A percentile compares a stretch with the other conserved stretches of the same genome.
Conservation (phyloP, 192 early-diverging fungal genomes). For the Backusella mclennaniae region DNA sequence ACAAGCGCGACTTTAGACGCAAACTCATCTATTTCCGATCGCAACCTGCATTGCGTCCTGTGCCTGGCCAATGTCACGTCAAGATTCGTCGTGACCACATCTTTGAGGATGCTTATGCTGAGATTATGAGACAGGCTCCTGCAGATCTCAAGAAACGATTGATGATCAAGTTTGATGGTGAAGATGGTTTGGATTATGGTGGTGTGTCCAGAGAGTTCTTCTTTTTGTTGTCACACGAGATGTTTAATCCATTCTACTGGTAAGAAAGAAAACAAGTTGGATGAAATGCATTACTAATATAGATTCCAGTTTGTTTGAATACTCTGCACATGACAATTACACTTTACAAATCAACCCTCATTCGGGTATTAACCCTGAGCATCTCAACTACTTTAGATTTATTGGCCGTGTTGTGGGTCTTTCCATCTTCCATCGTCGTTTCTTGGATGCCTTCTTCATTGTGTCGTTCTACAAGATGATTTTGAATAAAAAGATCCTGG, state of each 20-base stretch:
- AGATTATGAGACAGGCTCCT: conserved; percentile 91
- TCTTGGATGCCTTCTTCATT: conserved; percentile 95
- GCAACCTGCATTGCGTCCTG: conserved; percentile 88
- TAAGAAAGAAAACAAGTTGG: not conserved
- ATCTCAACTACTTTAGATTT: conserved; percentile 97
- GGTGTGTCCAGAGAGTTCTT: conserved; percentile 98
- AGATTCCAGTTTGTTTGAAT: conserved; percentile 83
- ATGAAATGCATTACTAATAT: no score
- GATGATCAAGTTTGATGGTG: conserved; percentile 99
- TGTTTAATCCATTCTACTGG: conserved; percentile 90
- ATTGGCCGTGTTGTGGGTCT: conserved; percentile 96
- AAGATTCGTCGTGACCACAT: conserved; percentile 86
- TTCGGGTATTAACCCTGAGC: conserved; percentile 93
- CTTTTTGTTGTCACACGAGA: conserved; percentile 96
- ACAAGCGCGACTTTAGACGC: conserved; percentile 97
- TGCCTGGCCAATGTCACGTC: conserved; percentile 90
- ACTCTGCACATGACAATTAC: conserved; percentile 97
- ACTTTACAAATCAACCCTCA: conserved; percentile 98
- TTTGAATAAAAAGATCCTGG: conserved; percentile 81
- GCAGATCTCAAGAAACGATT: conserved; percentile 93
- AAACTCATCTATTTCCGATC: conserved; percentile 97
- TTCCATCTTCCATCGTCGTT: conserved; percentile 95
- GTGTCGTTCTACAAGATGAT: conserved; percentile 98
- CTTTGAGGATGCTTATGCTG: conserved; percentile 95
- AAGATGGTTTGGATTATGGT: conserved; percentile 98